phyloP scores from a whole-genome alignment of 78 protist genomes.

The Planoprotostelium fungivorum region DNA sequence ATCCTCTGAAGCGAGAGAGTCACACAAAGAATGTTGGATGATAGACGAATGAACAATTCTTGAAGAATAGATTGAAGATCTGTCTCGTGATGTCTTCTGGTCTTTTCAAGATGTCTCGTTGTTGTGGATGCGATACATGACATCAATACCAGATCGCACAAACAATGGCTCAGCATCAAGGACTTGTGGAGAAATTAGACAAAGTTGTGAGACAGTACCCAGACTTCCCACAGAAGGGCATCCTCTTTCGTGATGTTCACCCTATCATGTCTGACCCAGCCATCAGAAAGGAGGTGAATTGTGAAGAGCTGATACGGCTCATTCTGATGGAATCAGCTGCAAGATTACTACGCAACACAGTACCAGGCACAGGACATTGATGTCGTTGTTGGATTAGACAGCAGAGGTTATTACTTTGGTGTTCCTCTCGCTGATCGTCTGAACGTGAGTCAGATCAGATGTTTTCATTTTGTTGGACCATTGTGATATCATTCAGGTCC shows the following conservation, averaged over 20 bases:
- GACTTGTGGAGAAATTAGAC: neutral
- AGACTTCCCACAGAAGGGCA: neutral
- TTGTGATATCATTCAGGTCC: neutral
- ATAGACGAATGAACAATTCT: too few relatives aligned
- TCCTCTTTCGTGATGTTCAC: neutral
- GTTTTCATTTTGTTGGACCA: neutral
- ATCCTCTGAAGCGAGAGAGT: too few relatives aligned
- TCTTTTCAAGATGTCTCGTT: too few relatives aligned
- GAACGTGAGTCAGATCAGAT: neutral
- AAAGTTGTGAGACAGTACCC: neutral
- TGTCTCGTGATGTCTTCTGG: too few relatives aligned
- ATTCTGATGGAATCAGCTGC: neutral
- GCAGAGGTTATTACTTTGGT: neutral
- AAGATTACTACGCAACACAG: neutral
- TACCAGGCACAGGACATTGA: neutral
- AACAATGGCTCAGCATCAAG: too few relatives aligned
- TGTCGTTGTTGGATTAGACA: neutral
- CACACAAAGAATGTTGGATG: too few relatives aligned
- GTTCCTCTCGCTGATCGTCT: neutral
- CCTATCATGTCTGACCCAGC: neutral
- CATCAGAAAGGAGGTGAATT: neutral
- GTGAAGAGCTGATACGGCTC: neutral
- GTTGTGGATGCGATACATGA: too few relatives aligned
- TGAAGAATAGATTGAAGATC: too few relatives aligned
- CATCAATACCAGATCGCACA: too few relatives aligned